A percentile compares a stretch with the other conserved stretches of the same genome.
These are phyloP conservation scores for Metarhizium guizhouense DNA, from an alignment of 2,329 filamentous ascomycete genomes.

Conservation along the genomic window DNA sequence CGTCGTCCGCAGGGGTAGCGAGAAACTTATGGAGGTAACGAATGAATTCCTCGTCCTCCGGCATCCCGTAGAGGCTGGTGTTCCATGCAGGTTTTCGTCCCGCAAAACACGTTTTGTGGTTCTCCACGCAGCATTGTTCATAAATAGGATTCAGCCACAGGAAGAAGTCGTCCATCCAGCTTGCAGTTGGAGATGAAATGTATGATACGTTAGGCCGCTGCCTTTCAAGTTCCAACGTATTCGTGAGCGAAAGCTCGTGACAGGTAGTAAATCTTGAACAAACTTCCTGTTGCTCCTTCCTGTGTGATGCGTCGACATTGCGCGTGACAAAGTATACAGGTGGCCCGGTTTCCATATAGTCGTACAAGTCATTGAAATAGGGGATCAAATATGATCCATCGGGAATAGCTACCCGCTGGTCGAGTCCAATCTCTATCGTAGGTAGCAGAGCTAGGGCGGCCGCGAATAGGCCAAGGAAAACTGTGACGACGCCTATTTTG, in stretches of 20 bases:
- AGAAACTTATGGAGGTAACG: constrained; percentile 81
- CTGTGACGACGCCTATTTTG: constrained; percentile 64
- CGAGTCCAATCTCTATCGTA: constrained; percentile 74
- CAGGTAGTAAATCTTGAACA: constrained; percentile 91
- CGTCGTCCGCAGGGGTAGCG: constrained; percentile 65
- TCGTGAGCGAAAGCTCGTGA: constrained; percentile 72
- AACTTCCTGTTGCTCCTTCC: constrained; percentile 70
- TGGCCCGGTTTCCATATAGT: constrained; percentile 83
- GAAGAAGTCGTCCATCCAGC: constrained; percentile 96
- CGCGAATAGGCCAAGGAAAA: constrained; percentile 84
- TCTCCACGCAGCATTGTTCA: constrained; percentile 63
- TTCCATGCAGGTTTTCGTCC: constrained; percentile 78
- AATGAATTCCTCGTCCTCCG: constrained; percentile 84
- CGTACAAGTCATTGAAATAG: constrained; percentile 94
- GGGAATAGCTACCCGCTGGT: constrained; percentile 90
- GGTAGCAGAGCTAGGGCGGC: constrained; percentile 79
- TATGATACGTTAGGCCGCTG: constrained; percentile 84
- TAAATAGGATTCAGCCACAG: constrained; percentile 85
- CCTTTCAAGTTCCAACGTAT: constrained; percentile 87
- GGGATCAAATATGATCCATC: constrained; percentile 90
- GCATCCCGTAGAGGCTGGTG: constrained; percentile 82
- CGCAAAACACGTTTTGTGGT: constrained; percentile 68
- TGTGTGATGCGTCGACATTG: constrained; percentile 67
- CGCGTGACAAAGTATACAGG: constrained; percentile 94
- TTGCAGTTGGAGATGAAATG: constrained; percentile 79